phyloP scores from a whole-genome alignment of 2,329 filamentous ascomycete genomes.

The Aspergillus intermedius region DNA sequence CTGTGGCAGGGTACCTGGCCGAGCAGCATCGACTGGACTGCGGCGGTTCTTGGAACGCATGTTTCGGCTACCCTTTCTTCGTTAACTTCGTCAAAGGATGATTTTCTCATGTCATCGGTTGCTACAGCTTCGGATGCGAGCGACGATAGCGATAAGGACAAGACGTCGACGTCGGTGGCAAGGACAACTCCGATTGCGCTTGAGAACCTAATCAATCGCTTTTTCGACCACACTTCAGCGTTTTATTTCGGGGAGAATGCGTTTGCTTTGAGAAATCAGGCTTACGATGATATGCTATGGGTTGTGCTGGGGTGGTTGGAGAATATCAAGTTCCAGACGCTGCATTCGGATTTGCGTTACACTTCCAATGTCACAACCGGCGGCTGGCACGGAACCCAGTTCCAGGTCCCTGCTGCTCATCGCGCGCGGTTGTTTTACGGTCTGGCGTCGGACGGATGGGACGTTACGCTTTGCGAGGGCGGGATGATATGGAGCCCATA shows the following conservation, averaged over 20 bases:
- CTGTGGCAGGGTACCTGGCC: conserved; percentile 78
- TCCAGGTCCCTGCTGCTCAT: conserved; percentile 70
- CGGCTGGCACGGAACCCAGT: conserved; percentile 70
- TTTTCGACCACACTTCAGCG: conserved; percentile 68
- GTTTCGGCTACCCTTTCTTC: conserved; percentile 66
- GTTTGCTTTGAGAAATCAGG: conserved; percentile 66
- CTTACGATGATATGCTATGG: conserved; percentile 94
- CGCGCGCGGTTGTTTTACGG: conserved; percentile 82
- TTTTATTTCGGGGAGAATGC: conserved; percentile 86
- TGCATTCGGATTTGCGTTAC: conserved; percentile 62
- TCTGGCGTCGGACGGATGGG: conserved; percentile 72
- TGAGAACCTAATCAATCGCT: conserved; percentile 74
- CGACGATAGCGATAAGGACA: neutral
- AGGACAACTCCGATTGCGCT: conserved; percentile 42
- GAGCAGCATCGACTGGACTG: conserved; percentile 85
- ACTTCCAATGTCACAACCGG: conserved; percentile 15
- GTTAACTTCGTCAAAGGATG: conserved; percentile 53
- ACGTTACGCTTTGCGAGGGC: conserved; percentile 70
- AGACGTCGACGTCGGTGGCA: neutral
- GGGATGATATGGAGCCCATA: conserved; percentile 89
- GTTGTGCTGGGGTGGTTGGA: conserved; percentile 89
- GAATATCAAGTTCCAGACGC: conserved; percentile 65
- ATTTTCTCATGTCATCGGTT: conserved; percentile 29
- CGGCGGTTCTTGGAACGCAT: conserved; percentile 74
- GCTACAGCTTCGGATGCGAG: neutral